Percentiles rank a stretch among this genome's conserved stretches.
phyloP scores from a whole-genome alignment of 192 early-diverging fungal genomes.

The Coemansia biformis region DNA sequence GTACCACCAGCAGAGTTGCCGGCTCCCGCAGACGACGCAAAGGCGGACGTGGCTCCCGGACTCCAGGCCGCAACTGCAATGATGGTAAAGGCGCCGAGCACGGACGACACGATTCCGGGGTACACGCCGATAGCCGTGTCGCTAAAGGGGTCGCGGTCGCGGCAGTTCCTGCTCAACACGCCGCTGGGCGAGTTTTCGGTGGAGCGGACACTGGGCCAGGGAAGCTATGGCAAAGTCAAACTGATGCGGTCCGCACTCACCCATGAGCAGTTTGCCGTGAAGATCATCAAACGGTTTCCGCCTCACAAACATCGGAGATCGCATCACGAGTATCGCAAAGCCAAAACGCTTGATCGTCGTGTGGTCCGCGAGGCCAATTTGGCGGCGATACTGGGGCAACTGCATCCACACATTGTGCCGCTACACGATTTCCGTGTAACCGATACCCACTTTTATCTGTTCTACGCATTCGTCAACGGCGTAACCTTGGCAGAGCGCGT shows the following conservation, averaged over 20 bases:
- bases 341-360: conserved; percentile 47
- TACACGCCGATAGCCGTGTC: conserved; percentile 37
- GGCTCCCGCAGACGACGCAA: background rate
- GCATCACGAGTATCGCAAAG: conserved; percentile 40
- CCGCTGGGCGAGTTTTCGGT: conserved; percentile 52
- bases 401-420: conserved; percentile 49
- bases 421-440: conserved; percentile 48
- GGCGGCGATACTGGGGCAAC: conserved; percentile 42
- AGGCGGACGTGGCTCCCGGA: background rate
- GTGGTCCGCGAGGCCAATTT: conserved; percentile 51
- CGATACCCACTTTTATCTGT: conserved; percentile 52
- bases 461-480: conserved; percentile 46
- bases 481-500: conserved; percentile 47
- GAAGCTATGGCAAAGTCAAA: conserved; percentile 55
- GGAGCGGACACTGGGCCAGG: conserved; percentile 39
- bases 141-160: conserved; percentile 32
- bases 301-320: conserved; percentile 30
- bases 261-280: conserved; percentile 47
- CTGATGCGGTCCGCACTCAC: conserved; percentile 49
- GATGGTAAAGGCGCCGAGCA: background rate
- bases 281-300: conserved; percentile 50
- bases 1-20: too few relatives aligned
- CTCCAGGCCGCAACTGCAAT: conserved; percentile 5
- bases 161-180: conserved; percentile 46
- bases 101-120: conserved; percentile 1